Percentiles rank a stretch among this genome's conserved stretches.
Evolutionary conservation across 345 rosid species (phyloP).

Genomic region (Barbarea vulgaris): DNA sequence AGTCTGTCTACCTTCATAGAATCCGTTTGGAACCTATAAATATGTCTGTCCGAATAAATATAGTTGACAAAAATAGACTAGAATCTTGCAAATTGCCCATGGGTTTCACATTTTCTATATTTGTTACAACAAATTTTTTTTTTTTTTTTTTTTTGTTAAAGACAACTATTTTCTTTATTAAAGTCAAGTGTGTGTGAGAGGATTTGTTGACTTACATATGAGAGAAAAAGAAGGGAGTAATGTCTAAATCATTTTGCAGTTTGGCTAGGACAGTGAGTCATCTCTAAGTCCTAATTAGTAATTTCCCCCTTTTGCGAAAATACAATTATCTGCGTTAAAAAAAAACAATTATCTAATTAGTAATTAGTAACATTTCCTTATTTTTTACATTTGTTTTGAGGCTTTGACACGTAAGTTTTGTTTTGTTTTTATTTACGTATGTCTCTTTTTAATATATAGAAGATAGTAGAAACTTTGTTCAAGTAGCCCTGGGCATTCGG

Average conservation of each 20-base stretch:
- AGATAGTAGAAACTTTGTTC: too few species aligned
- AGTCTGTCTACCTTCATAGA: not conserved
- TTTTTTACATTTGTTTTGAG: not conserved
- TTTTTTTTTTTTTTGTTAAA: too few species aligned
- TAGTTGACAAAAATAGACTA: not conserved
- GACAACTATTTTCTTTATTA: not conserved
- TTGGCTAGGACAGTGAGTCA: not conserved
- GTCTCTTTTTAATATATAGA: too few species aligned
- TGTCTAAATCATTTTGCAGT: not conserved
- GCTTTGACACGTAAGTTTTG: not conserved
- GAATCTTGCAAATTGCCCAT: not conserved
- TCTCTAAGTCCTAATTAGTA: not conserved
- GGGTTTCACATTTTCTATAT: not conserved
- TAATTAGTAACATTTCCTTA: not conserved
- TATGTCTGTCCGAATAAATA: not conserved
- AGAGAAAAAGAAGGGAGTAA: not conserved
- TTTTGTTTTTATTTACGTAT: not conserved
- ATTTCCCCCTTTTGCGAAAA: not conserved
- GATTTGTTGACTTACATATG: not conserved
- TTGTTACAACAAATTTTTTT: too few species aligned
- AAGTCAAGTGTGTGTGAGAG: not conserved
- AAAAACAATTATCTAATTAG: not conserved
- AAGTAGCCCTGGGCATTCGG: too few species aligned
- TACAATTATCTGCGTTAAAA: too few species aligned
- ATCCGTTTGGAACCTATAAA: not conserved